Percentiles rank a stretch among this genome's conserved stretches.
phyloP scores from a whole-genome alignment of 805 yeast genomes.

The Zygosaccharomyces gambellarensis region DNA sequence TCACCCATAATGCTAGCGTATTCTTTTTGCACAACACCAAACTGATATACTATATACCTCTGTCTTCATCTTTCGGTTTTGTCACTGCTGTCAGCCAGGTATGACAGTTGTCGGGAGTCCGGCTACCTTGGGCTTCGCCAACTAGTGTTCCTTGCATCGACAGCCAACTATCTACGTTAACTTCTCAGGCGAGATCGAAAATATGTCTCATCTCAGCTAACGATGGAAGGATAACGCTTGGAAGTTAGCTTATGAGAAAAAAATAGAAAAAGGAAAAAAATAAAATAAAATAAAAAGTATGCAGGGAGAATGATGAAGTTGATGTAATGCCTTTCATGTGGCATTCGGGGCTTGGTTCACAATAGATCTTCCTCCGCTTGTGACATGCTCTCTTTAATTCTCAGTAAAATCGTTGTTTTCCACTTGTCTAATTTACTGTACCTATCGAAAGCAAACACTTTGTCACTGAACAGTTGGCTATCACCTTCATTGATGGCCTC shows the following conservation, averaged over 20 bases:
- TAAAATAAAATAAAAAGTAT: too few relatives aligned
- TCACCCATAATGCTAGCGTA: too few relatives aligned
- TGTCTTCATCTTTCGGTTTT: background rate
- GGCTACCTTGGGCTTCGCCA: background rate
- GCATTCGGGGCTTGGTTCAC: slow-evolving; percentile 4
- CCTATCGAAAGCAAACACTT: slow-evolving; percentile 79
- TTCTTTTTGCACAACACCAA: too few relatives aligned
- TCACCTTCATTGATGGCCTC: slow-evolving; percentile 79
- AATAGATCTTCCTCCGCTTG: slow-evolving; percentile 64
- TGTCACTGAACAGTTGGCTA: slow-evolving; percentile 64
- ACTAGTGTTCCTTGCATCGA: background rate
- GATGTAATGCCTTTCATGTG: background rate
- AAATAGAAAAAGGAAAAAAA: background rate
- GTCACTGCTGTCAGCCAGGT: too few relatives aligned
- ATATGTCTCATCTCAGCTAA: background rate
- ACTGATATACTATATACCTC: background rate
- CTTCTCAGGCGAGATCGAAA: background rate
- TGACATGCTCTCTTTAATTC: slow-evolving; percentile 69
- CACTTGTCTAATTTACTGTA: slow-evolving; percentile 84
- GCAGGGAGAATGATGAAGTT: too few relatives aligned
- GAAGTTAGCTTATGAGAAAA: background rate
- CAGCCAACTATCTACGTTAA: background rate
- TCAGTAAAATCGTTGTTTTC: slow-evolving; percentile 78
- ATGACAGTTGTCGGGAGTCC: background rate
- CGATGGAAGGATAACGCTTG: background rate